A percentile compares a stretch with the other conserved stretches of the same genome.
These are phyloP conservation scores for Echinochloa phyllopogon DNA, from an alignment of 176 grass and related monocot species.

Conservation along the genomic window DNA sequence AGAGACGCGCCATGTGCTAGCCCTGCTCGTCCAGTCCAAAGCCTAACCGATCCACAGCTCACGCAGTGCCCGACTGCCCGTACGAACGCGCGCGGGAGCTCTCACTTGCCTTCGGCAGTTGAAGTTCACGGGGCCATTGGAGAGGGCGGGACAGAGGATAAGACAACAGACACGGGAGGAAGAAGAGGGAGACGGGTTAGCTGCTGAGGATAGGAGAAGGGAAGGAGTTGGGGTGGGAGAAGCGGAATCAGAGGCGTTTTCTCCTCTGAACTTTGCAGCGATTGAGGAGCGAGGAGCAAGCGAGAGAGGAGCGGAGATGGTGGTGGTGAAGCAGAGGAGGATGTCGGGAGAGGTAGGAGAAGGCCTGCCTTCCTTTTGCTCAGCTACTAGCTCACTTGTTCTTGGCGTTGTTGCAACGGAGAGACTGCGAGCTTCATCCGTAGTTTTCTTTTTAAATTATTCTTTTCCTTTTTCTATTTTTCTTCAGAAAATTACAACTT, in stretches of 20 bases:
- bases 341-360: constrained; percentile 56
- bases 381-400: background rate
- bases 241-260: background rate
- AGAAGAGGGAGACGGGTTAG: no score
- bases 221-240: background rate
- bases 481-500: background rate
- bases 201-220: background rate
- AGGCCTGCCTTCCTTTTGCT: background rate
- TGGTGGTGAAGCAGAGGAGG: constrained; percentile 60
- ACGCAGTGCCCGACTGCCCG: background rate
- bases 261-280: background rate
- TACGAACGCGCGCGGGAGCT: background rate
- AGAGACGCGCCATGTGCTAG: constrained; percentile 24
- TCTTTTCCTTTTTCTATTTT: background rate
- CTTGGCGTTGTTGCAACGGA: background rate
- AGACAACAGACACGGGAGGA: no score
- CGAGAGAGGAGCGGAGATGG: constrained; percentile 15
- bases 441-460: background rate
- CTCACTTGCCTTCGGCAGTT: background rate
- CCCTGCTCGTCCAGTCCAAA: background rate
- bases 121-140: background rate
- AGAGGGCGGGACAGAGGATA: background rate
- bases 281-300: background rate
- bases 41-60: background rate
- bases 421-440: background rate